phyloP scores from a whole-genome alignment of 73 alveolate genomes.

The Effrenium voratum region DNA sequence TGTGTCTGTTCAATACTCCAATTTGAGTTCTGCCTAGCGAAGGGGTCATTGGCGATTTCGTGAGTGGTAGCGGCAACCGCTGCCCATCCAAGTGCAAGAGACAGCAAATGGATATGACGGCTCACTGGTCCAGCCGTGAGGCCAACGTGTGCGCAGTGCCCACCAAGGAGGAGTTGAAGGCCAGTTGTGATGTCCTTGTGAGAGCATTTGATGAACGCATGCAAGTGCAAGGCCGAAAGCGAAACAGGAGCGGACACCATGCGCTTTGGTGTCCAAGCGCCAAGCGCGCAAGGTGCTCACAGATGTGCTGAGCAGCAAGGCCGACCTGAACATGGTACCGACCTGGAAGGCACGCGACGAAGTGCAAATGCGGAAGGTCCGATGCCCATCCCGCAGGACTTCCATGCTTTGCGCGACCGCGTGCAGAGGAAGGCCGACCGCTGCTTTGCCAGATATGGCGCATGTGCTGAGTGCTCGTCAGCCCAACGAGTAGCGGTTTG shows the following conservation, averaged over 20 bases:
- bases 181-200: background rate
- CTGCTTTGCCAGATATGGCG: background rate
- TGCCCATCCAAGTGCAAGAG: too few relatives aligned
- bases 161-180: slow-evolving; percentile 73
- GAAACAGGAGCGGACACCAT: too few relatives aligned
- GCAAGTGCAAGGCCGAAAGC: background rate
- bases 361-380: background rate
- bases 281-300: slow-evolving; percentile 15
- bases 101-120: too few relatives aligned
- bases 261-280: too few relatives aligned
- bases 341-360: slow-evolving; percentile 33
- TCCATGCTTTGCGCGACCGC: slow-evolving; percentile 59
- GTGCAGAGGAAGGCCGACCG: slow-evolving; percentile 68
- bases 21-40: too few relatives aligned
- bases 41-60: too few relatives aligned
- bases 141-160: slow-evolving; percentile 14
- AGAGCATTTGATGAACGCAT: background rate
- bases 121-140: slow-evolving; percentile 8
- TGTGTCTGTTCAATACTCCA: too few relatives aligned
- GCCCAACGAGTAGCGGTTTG: background rate
- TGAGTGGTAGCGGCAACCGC: too few relatives aligned
- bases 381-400: background rate
- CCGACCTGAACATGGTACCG: slow-evolving; percentile 51
- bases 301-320: slow-evolving; percentile 21
- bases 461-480: too few relatives aligned